Base-by-base conservation (phyloP, 208 protist species). In the Acanthamoeba lenticulata region DNA sequence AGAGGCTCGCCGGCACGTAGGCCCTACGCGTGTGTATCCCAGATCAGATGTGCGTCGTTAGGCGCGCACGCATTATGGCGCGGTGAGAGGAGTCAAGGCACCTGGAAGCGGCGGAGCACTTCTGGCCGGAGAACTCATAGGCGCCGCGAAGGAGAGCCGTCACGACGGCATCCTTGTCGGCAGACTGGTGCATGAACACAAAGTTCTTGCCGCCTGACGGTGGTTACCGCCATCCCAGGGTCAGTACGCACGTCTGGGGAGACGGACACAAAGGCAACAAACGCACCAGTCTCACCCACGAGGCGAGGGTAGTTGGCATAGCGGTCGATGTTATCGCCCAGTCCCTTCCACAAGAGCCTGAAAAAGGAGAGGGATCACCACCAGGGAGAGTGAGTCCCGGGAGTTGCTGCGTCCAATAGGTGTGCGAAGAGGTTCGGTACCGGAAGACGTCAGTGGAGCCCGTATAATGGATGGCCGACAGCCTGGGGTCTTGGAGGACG, bases 81-180 rank as follows among this genome's bases (percentile, higher is more conserved):
- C n/a, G n/a, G 60, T 86, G 45, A 44, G 45, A 86, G 29, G 42
- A 86, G 40, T 27, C 42, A 45, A 6, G 77, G 60, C 5, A 34
- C 60, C 60, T 83, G 29, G 94, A 96, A 57, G 89, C 94, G 13
- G 97, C 97, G 21, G 96, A 99, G 97, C 99, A 99, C 97, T 99
- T 99, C 97, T 99, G 99, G 36, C 99, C 99, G 95, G 99, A 98
- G 94, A 97, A 99, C 96, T 99, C 99, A 96, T 99, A 99, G 17
- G 99, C 97, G 13, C 96, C 98, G 67, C 99, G 98, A 1, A 99
- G 47, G 7, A 98, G 99, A 44, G 94, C 69, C 55, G 98, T 97
- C 0, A 98, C 97, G 36, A 98, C 97, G 17, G 96, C 94, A 81
- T 97, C 97, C 52, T 99, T 52, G 94, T 99, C 97, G 29, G 97